Evolutionary conservation across 169 alveolate species (phyloP), one percentile per base, ranked within the genome.

Genomic region (Plasmodium berghei): DNA sequence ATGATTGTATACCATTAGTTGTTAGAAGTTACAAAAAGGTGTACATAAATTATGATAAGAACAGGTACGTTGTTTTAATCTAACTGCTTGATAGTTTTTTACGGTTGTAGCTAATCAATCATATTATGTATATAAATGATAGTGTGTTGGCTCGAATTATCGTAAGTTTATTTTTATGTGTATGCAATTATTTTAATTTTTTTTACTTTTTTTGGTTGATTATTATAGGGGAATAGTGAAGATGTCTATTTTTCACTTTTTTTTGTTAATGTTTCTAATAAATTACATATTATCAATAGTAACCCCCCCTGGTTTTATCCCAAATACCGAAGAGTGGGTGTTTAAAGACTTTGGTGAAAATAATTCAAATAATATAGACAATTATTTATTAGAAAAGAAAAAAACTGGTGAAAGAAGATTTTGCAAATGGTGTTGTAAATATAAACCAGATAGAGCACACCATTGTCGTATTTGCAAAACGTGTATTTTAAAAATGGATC

Each of bases 401-500:
- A 88, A 74, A 83, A 85, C 94, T 42, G 96, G 96, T 1, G 95
- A 72, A 59, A 83, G 95, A 45, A 64, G 96, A 34, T 73, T 77
- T 46, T 93, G 96, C 73, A 94, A 92, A 83, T 92, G 96, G 97
- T 93, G 96, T 40, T 86, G 89, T 72, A 90, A 87, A 54, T 93
- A 72, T 73, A 94, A 93, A 75, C 96, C 96, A 26, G 96, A 93
- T 87, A 72, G 96, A 59, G 87, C 96, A 45, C 96, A 93, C 69
- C 97, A 92, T 86, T 92, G 93, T 77, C 92, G 97, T 5, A 95
- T 93, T n/a, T 95, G 98, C 58, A 92, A 95, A 20, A 87, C 83
- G 16, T 96, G 98, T 63, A 96, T 96, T 46, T 88, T 96, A 55
- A 95, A 94, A 89, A 96, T 96, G 98, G 98, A 96, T 92, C 98